These are phyloP conservation scores for Poa annua DNA, from an alignment of 176 grass and related monocot species.

Conservation along the genomic window DNA sequence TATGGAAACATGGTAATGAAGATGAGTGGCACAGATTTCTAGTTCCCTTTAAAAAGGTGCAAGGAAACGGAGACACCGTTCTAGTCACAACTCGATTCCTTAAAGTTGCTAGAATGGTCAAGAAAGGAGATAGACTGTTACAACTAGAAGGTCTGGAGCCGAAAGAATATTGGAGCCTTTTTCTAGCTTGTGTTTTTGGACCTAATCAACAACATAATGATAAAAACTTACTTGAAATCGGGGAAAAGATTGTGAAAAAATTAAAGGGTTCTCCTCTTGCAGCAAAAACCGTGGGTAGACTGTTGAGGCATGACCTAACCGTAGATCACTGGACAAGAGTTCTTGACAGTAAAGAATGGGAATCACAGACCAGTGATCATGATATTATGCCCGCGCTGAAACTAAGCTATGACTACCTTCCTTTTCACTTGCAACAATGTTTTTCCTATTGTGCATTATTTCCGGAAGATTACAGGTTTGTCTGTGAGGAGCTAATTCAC, in stretches of 20 bases:
- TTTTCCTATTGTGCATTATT: slow-evolving; percentile 36
- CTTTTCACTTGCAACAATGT: slow-evolving; percentile 37
- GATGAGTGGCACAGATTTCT: slow-evolving; percentile 5
- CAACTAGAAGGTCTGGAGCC: not conserved
- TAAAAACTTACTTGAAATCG: not conserved
- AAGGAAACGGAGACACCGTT: not conserved
- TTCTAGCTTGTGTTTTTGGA: not conserved
- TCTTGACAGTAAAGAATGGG: slow-evolving; percentile 29
- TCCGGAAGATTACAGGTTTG: slow-evolving; percentile 28
- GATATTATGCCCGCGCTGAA: slow-evolving; percentile 41
- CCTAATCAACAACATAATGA: not conserved
- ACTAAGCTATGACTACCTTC: slow-evolving; percentile 39
- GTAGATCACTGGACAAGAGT: slow-evolving; percentile 7
- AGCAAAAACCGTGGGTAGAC: slow-evolving; percentile 33
- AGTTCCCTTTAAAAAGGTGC: not conserved
- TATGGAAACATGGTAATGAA: slow-evolving; percentile 20
- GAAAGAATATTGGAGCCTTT: not conserved
- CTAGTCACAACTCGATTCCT: slow-evolving; percentile 12
- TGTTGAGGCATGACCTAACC: not conserved
- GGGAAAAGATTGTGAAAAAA: not conserved
- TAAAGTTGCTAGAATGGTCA: not conserved
- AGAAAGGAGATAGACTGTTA: not conserved
- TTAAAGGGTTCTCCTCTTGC: slow-evolving; percentile 34
- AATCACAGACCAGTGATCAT: not conserved
- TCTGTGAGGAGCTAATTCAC: not conserved